phyloP scores from a whole-genome alignment of 116 monocot species.

The Zostera marina region DNA sequence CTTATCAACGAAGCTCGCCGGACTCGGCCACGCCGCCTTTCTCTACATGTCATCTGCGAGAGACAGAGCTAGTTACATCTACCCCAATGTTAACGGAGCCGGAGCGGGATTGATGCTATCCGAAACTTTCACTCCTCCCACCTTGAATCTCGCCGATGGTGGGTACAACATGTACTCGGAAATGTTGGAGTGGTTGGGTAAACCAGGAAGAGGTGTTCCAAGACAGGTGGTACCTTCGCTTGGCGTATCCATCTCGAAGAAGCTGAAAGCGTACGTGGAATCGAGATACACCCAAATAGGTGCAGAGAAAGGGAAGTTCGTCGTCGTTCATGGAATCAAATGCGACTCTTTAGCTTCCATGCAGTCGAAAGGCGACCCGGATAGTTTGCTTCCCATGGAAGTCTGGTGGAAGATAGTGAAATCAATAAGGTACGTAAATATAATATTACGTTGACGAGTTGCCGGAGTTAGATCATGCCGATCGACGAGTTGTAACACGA shows the following conservation, averaged over 20 bases:
- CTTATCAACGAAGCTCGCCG: constrained; percentile 61
- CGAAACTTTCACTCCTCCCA: constrained; percentile 45
- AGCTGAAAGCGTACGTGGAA: constrained; percentile 39
- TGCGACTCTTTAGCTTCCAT: constrained; percentile 73
- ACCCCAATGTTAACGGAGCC: constrained; percentile 66
- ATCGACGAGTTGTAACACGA: no score
- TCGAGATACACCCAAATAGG: constrained; percentile 45
- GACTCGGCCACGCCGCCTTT: constrained; percentile 68
- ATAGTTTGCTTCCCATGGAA: constrained; percentile 67
- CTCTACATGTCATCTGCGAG: constrained; percentile 69
- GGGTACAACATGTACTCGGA: constrained; percentile 64
- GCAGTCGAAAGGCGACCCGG: constrained; percentile 65
- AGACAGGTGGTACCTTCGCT: constrained; percentile 43
- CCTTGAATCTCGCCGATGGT: constrained; percentile 45
- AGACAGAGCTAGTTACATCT: constrained; percentile 67
- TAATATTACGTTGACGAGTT: no score
- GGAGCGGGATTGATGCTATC: constrained; percentile 67
- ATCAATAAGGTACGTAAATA: constrained; percentile 54
- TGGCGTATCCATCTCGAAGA: constrained; percentile 64
- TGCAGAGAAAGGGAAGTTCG: constrained; percentile 44
- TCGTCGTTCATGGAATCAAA: constrained; percentile 74
- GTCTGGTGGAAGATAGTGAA: constrained; percentile 64
- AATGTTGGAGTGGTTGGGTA: constrained; percentile 66
- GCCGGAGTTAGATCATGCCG: no score
- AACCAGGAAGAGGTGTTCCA: constrained; percentile 45